A percentile compares a stretch with the other conserved stretches of the same genome.
These are phyloP conservation scores for Podospora conica DNA, from an alignment of 495 filamentous ascomycete genomes.

Conservation along the genomic window DNA sequence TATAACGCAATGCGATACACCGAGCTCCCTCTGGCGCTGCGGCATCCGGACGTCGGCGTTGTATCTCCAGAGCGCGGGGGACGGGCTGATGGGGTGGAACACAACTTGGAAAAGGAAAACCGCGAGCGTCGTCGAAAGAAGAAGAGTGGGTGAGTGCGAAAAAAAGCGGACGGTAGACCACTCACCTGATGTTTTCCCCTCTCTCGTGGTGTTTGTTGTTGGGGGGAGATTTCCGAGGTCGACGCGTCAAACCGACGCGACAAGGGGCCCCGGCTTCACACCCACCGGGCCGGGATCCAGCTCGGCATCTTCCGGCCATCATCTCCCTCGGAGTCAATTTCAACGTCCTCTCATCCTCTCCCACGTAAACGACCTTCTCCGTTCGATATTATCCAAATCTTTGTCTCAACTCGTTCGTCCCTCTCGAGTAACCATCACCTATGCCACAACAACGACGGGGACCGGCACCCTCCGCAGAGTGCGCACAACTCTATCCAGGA, in stretches of 20 bases:
- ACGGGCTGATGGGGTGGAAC: background rate
- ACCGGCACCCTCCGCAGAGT: too few species aligned
- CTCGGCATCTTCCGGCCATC: background rate
- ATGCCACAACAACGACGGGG: too few species aligned
- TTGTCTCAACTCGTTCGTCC: too few species aligned
- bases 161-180: background rate
- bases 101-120: background rate
- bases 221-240: background rate
- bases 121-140: background rate
- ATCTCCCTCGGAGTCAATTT: background rate
- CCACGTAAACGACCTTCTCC: background rate
- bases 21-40: constrained; percentile 18
- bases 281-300: background rate
- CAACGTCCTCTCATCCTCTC: background rate
- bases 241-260: background rate
- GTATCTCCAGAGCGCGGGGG: background rate
- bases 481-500: too few species aligned
- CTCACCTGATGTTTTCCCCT: background rate
- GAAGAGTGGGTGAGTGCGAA: background rate
- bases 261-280: background rate
- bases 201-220: background rate
- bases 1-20: constrained; percentile 8
- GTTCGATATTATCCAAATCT: background rate
- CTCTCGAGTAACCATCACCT: too few species aligned
- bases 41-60: background rate